These are phyloP conservation scores for Geopyxis carbonaria DNA, from an alignment of 495 filamentous ascomycete species.

Conservation along the genomic window DNA sequence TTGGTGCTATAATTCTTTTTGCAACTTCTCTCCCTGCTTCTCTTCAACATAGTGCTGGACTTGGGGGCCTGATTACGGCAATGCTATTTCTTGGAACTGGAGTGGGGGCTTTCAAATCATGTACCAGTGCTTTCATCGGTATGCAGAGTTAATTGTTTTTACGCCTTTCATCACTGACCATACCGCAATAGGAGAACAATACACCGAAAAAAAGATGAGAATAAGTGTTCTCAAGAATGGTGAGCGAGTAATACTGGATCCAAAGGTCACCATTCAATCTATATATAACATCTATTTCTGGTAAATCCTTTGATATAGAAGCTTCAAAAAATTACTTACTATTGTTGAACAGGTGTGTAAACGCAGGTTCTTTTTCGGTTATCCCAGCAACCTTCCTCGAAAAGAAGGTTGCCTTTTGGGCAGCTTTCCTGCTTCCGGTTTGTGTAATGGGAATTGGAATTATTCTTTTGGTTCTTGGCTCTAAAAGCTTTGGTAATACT, in stretches of 20 bases:
- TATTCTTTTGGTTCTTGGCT: too few species aligned
- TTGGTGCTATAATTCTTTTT: conserved; percentile 49
- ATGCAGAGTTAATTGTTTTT: conserved; percentile 26
- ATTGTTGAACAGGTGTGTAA: too few species aligned
- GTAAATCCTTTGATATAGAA: too few species aligned
- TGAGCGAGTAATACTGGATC: conserved; percentile 41
- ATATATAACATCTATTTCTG: conserved; percentile 51
- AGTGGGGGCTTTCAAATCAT: not conserved
- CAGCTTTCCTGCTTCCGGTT: conserved; percentile 32
- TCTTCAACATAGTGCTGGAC: conserved; percentile 38
- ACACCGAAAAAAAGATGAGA: conserved; percentile 31
- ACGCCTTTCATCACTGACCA: conserved; percentile 35
- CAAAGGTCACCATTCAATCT: conserved; percentile 42
- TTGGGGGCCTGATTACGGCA: conserved; percentile 27
- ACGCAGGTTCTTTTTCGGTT: conserved; percentile 27
- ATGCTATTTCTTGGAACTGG: conserved; percentile 34
- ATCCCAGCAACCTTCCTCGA: conserved; percentile 34
- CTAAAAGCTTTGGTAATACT: too few species aligned
- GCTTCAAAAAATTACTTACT: conserved; percentile 34
- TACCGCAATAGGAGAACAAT: conserved; percentile 41
- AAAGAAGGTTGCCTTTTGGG: conserved; percentile 31
- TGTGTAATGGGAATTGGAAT: too few species aligned
- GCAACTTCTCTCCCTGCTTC: conserved; percentile 42
- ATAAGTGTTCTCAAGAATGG: conserved; percentile 32
- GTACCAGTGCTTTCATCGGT: conserved; percentile 5